Base-by-base conservation (phyloP, 768 basidiomycete genomes). In the Pisolithus marmoratus region DNA sequence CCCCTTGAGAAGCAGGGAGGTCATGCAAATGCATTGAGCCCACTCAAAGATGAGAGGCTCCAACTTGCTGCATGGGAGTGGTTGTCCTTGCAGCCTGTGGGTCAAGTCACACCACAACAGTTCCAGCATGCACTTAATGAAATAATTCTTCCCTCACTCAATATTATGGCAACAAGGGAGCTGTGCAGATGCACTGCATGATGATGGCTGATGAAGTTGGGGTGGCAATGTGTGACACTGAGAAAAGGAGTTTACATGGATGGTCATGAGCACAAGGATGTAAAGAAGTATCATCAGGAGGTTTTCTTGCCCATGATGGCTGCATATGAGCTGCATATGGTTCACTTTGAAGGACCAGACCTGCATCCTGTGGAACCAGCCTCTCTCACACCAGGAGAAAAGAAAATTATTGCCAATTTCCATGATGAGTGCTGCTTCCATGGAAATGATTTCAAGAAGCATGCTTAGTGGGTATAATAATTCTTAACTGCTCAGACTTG, bases 1-100 rank as follows among this genome's bases (percentile, higher is more conserved):
- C 70, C 70, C 23, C 38, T 40, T 0, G 67, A 71, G 51, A 54
- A 54, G 17, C 49, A 54, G 20, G 68, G 69, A 26, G 67, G 71
- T 7, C 20, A 19, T 11, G 44, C 46, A 23, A 59, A 52, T 37
- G 34, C 51, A 12, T 26, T 37, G 50, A 14, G 46, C 50, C 20
- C 58, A 54, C 22, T 52, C 59, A 49, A 58, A 15, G 51, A 52
- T 14, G 37, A 52, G 37, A 23, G 22, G 24, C 37, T 52, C 17
- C 51, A 52, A 24, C 5, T 38, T 27, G 2, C 19, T 42, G 49
- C 58, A 17, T 46, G 45, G 5, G 38, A 48, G n/a, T 70, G 62
- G 58, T 54, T 71, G 20, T 56, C 46, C 15, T 46, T 41, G n/a
- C 59, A 66, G 47, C 47, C 51, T 8, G 59, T 52, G 17, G 71